Evolutionary conservation across 495 filamentous ascomycete genomes (phyloP).

Genomic region (Chaetomium cochliodes): DNA sequence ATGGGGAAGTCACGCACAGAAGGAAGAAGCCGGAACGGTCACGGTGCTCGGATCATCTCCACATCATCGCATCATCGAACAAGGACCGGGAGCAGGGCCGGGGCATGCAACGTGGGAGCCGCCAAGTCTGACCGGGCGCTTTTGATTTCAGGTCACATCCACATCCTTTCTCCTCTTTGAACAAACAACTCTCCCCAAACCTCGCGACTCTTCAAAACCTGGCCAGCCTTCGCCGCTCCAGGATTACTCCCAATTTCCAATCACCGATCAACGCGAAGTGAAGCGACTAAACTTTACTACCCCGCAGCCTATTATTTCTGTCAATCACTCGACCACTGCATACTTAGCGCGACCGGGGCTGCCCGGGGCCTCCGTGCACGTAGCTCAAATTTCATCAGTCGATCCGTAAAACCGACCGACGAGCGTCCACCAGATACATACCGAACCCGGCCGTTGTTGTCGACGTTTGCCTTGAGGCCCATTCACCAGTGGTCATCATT

Average conservation of each 20-base stretch:
- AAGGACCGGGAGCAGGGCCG: conserved; percentile 24
- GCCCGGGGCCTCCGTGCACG: conserved; percentile 3
- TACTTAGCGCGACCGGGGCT: conserved; percentile 1
- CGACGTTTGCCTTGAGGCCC: background rate
- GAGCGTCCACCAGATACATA: background rate
- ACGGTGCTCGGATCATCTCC: conserved; percentile 27
- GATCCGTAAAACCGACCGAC: background rate
- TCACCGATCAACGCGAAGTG: background rate
- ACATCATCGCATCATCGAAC: conserved; percentile 37
- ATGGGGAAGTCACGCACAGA: background rate
- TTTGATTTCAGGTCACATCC: conserved; percentile 27
- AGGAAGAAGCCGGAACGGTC: background rate
- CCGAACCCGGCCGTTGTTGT: background rate
- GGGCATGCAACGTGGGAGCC: conserved; percentile 31
- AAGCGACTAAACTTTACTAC: background rate
- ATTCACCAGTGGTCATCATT: background rate
- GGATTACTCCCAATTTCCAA: background rate
- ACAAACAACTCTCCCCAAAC: background rate
- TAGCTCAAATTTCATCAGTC: background rate
- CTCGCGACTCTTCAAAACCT: background rate
- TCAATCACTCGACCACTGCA: conserved; percentile 12
- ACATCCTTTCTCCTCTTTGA: conserved; percentile 17
- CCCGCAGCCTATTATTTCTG: background rate
- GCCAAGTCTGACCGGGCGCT: conserved; percentile 25
- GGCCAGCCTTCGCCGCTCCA: background rate